phyloP scores from a whole-genome alignment of 148 eudicot genomes.

The Cornus controversa region DNA sequence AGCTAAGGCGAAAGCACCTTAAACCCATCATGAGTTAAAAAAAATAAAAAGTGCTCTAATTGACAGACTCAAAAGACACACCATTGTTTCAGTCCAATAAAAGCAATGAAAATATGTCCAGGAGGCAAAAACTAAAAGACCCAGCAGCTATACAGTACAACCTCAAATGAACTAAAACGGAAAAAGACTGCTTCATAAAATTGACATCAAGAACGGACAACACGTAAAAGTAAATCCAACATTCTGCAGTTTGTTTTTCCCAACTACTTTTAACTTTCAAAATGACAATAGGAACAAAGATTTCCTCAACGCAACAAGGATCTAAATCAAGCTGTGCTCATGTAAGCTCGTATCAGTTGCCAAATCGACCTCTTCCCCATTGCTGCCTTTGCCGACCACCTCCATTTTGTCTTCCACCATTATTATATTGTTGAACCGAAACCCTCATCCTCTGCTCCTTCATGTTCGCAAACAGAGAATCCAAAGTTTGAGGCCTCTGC shows the following conservation, averaged over 20 bases:
- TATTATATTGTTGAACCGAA: slow-evolving; percentile 40
- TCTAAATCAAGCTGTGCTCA: slow-evolving; percentile 1
- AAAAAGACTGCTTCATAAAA: background rate
- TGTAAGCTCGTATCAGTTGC: slow-evolving; percentile 20
- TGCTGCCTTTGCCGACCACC: slow-evolving; percentile 51
- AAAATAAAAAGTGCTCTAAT: too few species aligned
- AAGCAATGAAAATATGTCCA: too few species aligned
- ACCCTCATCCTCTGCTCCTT: slow-evolving; percentile 83
- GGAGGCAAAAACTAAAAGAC: background rate
- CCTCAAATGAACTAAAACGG: background rate
- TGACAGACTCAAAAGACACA: too few species aligned
- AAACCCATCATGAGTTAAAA: too few species aligned
- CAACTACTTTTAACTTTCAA: background rate
- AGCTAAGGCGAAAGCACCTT: too few species aligned
- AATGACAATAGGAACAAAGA: background rate
- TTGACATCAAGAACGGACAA: background rate
- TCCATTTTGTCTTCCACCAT: slow-evolving; percentile 35
- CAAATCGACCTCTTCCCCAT: slow-evolving; percentile 65
- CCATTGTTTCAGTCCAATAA: too few species aligned
- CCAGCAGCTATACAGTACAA: background rate
- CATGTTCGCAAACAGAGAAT: slow-evolving; percentile 89
- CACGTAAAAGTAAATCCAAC: background rate
- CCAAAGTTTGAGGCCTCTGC: slow-evolving; percentile 78
- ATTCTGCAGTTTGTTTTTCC: background rate
- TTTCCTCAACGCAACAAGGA: background rate